Percentiles rank a stretch among this genome's conserved stretches.
Evolutionary conservation across 805 yeast species (phyloP).

Genomic region (Candida loeiensis): DNA sequence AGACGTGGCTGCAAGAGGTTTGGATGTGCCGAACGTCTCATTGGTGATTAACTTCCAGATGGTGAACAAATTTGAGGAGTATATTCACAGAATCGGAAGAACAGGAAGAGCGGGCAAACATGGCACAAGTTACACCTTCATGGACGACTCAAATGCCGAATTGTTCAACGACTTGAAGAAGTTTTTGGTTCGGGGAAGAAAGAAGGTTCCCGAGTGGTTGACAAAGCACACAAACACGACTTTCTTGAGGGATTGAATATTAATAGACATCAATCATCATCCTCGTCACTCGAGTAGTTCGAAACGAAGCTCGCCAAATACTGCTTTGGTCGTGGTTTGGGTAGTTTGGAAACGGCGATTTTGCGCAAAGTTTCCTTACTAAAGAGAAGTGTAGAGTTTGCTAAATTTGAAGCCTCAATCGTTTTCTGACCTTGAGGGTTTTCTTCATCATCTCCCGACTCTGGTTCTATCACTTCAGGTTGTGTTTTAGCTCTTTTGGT

Average conservation of each 20-base stretch:
- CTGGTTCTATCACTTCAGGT: slow-evolving; percentile 18
- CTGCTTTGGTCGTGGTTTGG: slow-evolving; percentile 4
- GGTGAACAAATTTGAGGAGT: slow-evolving; percentile 74
- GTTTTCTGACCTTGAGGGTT: neutral
- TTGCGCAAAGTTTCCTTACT: slow-evolving; percentile 9
- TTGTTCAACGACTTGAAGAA: slow-evolving; percentile 49
- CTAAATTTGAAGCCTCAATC: neutral
- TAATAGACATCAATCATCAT: slow-evolving; percentile 5
- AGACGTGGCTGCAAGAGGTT: slow-evolving; percentile 94
- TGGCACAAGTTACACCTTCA: slow-evolving; percentile 75
- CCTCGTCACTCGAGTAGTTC: slow-evolving; percentile 32
- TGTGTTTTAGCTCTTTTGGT: slow-evolving; percentile 4
- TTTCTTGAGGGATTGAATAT: slow-evolving; percentile 14
- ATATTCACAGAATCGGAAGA: slow-evolving; percentile 91
- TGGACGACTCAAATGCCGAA: slow-evolving; percentile 54
- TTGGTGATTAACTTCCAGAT: slow-evolving; percentile 85
- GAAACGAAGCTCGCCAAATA: slow-evolving; percentile 14
- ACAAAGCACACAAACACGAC: slow-evolving; percentile 3
- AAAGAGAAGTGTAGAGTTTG: slow-evolving; percentile 6
- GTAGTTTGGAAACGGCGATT: slow-evolving; percentile 7
- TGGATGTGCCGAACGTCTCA: slow-evolving; percentile 84
- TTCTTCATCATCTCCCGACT: slow-evolving; percentile 1
- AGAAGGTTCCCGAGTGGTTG: slow-evolving; percentile 29
- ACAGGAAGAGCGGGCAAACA: slow-evolving; percentile 90
- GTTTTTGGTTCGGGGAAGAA: slow-evolving; percentile 40